Evolutionary conservation across 1,284 basidiomycete genomes (phyloP).

Genomic region (Testicularia cyperi): DNA sequence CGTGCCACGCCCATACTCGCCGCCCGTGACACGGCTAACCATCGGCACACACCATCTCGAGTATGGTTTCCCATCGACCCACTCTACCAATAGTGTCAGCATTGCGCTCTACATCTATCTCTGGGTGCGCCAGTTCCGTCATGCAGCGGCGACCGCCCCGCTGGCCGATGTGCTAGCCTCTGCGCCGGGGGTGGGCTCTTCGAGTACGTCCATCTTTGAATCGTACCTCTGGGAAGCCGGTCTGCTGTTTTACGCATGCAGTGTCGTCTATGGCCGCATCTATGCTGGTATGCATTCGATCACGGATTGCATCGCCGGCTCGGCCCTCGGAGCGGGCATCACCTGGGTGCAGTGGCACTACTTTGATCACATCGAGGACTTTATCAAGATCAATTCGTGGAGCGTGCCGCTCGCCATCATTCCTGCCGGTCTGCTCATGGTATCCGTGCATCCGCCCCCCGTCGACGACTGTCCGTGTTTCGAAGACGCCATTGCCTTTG

Average conservation of each 20-base stretch:
- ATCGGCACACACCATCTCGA: constrained; percentile 62
- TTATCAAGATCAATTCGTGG: constrained; percentile 58
- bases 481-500: constrained; percentile 91
- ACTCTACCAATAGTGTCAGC: constrained; percentile 86
- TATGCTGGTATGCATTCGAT: constrained; percentile 66
- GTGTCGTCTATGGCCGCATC: constrained; percentile 82
- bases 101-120: constrained; percentile 66
- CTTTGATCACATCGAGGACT: constrained; percentile 59
- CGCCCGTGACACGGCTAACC: constrained; percentile 78
- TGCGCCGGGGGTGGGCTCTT: neutral
- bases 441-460: constrained; percentile 79
- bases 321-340: constrained; percentile 48
- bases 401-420: constrained; percentile 72
- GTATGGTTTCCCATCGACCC: constrained; percentile 94
- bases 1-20: constrained; percentile 84
- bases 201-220: constrained; percentile 6
- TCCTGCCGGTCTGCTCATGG: constrained; percentile 70
- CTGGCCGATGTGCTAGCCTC: neutral
- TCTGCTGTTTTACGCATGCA: constrained; percentile 62
- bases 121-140: constrained; percentile 25
- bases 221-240: constrained; percentile 40
- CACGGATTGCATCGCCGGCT: constrained; percentile 58
- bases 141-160: neutral
- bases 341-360: constrained; percentile 62
- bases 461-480: constrained; percentile 96